Base-by-base conservation (phyloP, 2,329 filamentous ascomycete species). In the Fusarium cicatricum region DNA sequence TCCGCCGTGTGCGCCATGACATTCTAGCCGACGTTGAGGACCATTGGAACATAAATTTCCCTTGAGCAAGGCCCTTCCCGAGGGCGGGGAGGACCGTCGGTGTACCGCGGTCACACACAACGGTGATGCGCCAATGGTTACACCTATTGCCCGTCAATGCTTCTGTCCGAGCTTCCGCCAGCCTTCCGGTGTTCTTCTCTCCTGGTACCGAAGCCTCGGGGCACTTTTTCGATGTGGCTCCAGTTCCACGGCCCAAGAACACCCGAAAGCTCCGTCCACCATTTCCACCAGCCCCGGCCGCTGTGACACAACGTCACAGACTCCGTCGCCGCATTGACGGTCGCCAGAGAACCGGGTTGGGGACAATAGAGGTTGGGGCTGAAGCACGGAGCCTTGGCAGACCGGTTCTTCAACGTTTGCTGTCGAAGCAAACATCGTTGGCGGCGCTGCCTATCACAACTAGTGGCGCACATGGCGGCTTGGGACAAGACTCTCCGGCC, bases 361-460 rank as follows among this genome's bases (percentile, higher is more conserved):
- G 32, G 34, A 54, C 21, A 49, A 37, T 44, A n/a, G 28, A 32
- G 17, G 16, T 42, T 46, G 46, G 60, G 36, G 47, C 33, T 37
- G 42, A 45, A 43, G 60, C 60, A 64, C 60, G 43, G 60, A 50
- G 55, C 55, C 57, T 34, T 11, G 31, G 15, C 26, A 19, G 55
- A 55, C 37, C 40, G 37, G 37, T 40, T 42, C 51, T 53, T 46
- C 17, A 47, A 34, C 33, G 43, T 57, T 63, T 60, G 43, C 36
- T 44, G 38, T 45, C n/a, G 26, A 36, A 43, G 40, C 47, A 64
- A 63, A 60, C 46, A 60, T 56, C 11, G 46, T 52, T 38, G 31
- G 33, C 46, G 26, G 28, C 17, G 14, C 33, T 43, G 39, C 15
- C 11, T n/a, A 16, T 9, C 8, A 15, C 6, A n/a, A 29, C 34